Base-by-base conservation (phyloP, 169 alveolate genomes). In the Eimeria necatrix region DNA sequence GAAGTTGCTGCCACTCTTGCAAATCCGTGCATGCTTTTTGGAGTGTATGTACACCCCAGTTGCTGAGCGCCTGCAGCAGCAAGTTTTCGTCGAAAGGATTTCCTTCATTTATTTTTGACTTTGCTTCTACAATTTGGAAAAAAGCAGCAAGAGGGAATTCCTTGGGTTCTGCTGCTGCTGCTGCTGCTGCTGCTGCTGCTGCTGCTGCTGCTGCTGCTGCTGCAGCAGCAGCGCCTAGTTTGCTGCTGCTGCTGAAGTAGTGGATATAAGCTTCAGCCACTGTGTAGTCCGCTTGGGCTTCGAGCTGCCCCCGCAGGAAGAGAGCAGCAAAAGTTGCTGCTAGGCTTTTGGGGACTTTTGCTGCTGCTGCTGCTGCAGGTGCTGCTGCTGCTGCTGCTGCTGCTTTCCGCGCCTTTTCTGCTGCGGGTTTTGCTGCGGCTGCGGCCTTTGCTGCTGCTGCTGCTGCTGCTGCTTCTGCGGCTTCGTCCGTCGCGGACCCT, bases 341-440 rank as follows among this genome's bases (percentile, higher is more conserved):
- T n/a, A n/a, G n/a, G n/a, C n/a, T n/a, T n/a, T 68, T 16, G 12
- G 7, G 80, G 10, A 20, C 16, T 68, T 68, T 6, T 68, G 9
- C 6, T 16, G 7, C 16, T 8, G 48, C 41, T n/a, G 26, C 7
- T 16, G 26, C 9, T 6, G 12, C 41, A 6, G 26, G 12, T n/a
- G 14, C 80, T 68, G 80, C 80, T 56, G 64, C 64, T 56, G 20
- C 20, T 56, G 64, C 20, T 56, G 64, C 20, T 68, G 80, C 80
- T 68, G 80, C 80, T 68, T 8, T n/a, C 12, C 46, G 46, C 12
- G 80, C 80, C 26, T 8, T 22, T 68, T 8, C 26, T 68, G 80
- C 26, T 68, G 80, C 80, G 14, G 48, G 46, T 68, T 8, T 68
- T 68, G 80, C 7, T 22, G 80, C 41, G 7, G 46, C 46, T 68